A percentile compares a stretch with the other conserved stretches of the same genome.
Conservation (phyloP, 2,329 filamentous ascomycete genomes). For the Colletotrichum camelliae region DNA sequence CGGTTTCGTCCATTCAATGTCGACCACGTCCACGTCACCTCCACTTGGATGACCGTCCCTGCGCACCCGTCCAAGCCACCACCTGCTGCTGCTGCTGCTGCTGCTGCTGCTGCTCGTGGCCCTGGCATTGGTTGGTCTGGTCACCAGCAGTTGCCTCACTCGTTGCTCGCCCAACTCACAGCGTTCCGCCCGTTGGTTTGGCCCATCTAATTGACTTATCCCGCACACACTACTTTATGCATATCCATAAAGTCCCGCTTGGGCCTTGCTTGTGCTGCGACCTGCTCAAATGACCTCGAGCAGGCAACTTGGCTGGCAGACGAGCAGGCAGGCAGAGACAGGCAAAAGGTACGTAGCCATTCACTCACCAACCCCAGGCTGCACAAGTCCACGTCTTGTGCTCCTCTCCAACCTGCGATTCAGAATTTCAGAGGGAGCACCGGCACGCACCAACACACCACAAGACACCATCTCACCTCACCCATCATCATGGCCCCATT, state of each 20-base stretch:
- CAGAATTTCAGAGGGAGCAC: not conserved
- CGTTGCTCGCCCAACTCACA: not conserved
- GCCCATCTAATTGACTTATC: not conserved
- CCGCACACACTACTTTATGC: conserved; percentile 4
- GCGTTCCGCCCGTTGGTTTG: not conserved
- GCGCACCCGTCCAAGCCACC: conserved; percentile 6
- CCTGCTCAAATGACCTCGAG: not conserved
- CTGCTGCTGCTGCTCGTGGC: not conserved
- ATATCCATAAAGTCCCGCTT: not conserved
- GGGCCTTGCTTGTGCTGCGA: not conserved
- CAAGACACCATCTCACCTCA: not conserved
- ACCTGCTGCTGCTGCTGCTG: not conserved
- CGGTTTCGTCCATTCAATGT: not conserved
- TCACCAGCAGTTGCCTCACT: not conserved
- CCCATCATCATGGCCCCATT: not conserved
- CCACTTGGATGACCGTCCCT: not conserved
- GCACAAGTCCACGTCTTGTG: not conserved
- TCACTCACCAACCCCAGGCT: not conserved
- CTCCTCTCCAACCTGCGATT: not conserved
- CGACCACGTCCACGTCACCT: conserved; percentile 2
- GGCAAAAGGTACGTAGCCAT: not conserved
- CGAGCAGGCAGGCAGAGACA: not conserved
- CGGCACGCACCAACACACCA: not conserved
- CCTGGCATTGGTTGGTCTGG: not conserved
- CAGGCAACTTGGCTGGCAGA: not conserved